Evolutionary conservation across 176 grass and related monocot genomes (phyloP), one percentile per base, ranked within the genome.

Genomic region (Carex littledalei): DNA sequence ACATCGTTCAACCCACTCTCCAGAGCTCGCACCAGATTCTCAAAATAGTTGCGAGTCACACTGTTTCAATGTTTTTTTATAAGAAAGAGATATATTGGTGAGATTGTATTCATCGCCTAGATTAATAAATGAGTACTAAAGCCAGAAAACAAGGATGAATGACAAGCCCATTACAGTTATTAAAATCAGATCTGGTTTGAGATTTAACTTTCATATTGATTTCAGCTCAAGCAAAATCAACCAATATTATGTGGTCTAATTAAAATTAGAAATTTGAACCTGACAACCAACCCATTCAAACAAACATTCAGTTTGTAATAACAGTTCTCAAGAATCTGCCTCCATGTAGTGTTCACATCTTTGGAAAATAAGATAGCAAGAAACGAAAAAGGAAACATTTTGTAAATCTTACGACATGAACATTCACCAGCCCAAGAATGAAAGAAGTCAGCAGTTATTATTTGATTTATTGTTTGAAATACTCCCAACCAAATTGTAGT

Each of bases 41-140:
- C 97, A 84, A 99, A 99, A 86, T 99, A 99, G 88, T 99, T 99
- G 72, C 91, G 91, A 57, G 97, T 99, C 21, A 99, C 97, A 70
- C 97, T 99, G 93, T 78, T 78, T 57, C 15, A 18, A 78, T 32
- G 13, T 16, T 56, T 78, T 56, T 56, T 57, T 20, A 20, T 11
- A 72, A 78, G 14, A 34, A 56, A 78, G 24, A 78, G 20, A 84
- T 56, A 84, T 31, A 71, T 43, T 43, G 41, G 35, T 31, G 22
- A 15, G 35, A 58, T 59, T 72, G 18, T 79, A 18, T 81, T 60
- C 24, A 47, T 26, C 45, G 17, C 45, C 45, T 20, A 54, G 14
- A 16, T 29, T 35, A 35, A 29, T 24, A 61, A 67, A 57, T n/a
- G 79, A 66, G 18, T 84, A 16, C 11, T 53, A 18, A 84, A 29